Conservation (phyloP, 805 yeast species). For the Cyberlindnera suaveolens region DNA sequence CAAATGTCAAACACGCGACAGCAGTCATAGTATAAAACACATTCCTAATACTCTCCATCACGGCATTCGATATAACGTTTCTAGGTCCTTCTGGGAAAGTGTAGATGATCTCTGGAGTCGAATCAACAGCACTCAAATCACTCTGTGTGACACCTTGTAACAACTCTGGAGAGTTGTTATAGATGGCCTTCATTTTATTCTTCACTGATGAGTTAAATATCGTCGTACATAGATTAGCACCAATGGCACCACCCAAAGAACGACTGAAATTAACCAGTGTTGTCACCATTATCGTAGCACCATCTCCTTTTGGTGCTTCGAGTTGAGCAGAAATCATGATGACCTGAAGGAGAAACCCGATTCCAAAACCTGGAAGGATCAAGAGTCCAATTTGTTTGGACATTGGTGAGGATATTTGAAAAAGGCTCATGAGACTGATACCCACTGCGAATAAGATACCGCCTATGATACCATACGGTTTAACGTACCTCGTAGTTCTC, state of each 20-base stretch:
- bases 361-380: no score
- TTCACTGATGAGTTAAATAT: slow-evolving; percentile 27
- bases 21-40: slow-evolving; percentile 38
- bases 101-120: slow-evolving; percentile 1
- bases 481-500: slow-evolving; percentile 28
- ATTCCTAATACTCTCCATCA: slow-evolving; percentile 34
- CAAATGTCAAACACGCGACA: slow-evolving; percentile 26
- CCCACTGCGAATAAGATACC: slow-evolving; percentile 27
- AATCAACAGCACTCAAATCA: neutral
- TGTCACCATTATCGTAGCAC: slow-evolving; percentile 43
- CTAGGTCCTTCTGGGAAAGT: slow-evolving; percentile 1
- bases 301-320: slow-evolving; percentile 44
- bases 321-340: slow-evolving; percentile 30
- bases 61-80: slow-evolving; percentile 6
- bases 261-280: slow-evolving; percentile 39
- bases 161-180: neutral
- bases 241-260: slow-evolving; percentile 40
- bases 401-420: slow-evolving; percentile 3
- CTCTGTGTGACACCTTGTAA: neutral
- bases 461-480: slow-evolving; percentile 29
- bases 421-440: slow-evolving; percentile 28
- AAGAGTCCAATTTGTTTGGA: neutral
- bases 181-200: neutral
- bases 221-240: slow-evolving; percentile 37
- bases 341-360: no score